Base-by-base conservation (phyloP, 2,329 filamentous ascomycete species). In the Cryoendolithus antarcticus region DNA sequence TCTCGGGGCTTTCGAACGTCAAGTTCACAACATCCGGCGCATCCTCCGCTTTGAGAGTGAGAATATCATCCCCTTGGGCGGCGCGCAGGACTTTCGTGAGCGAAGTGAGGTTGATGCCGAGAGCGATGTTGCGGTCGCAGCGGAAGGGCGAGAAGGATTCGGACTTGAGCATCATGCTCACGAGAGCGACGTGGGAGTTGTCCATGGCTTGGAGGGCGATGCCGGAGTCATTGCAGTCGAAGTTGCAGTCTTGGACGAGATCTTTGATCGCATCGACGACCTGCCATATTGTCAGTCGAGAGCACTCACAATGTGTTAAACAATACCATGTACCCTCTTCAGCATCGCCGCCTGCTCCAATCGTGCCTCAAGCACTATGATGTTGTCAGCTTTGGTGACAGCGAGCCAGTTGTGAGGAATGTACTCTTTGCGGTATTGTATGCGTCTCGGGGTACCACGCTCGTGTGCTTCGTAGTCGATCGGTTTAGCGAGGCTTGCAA, bases 171-270 rank as follows among this genome's bases (percentile, higher is more conserved):
- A 93, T 80, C 91, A 98, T 98, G 50, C 91, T 95, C 39, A 98
- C 91, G 40, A 98, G 84, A 46, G 91, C 91, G 55, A 98, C 91
- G 68, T 98, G 91, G 37, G 88, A 96, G 77, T 96, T 98, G 73
- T 98, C 91, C 93, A 98, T 98, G 58, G 91, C 91, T 68, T 98
- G 91, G 41, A 98, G 83, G 37, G 89, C 88, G 58, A 98, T 91
- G 47, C 91, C 91, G 40, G 86, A 89, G 74, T 98, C 93, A 82
- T 96, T 98, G 82, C 93, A 98, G 74, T 98, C 91, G 70, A 98
- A 98, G 70, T 98, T 98, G 80, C 91, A 98, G 70, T 98, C 91
- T 67, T 96, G 91, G 39, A 98, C 91, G 37, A 98, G 79, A 58
- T 98, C 91, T 69, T 95, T 96, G 79, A 98, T 95, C 55, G 93